phyloP scores from a whole-genome alignment of 78 protist species.

The Cavenderia fasciculata region DNA sequence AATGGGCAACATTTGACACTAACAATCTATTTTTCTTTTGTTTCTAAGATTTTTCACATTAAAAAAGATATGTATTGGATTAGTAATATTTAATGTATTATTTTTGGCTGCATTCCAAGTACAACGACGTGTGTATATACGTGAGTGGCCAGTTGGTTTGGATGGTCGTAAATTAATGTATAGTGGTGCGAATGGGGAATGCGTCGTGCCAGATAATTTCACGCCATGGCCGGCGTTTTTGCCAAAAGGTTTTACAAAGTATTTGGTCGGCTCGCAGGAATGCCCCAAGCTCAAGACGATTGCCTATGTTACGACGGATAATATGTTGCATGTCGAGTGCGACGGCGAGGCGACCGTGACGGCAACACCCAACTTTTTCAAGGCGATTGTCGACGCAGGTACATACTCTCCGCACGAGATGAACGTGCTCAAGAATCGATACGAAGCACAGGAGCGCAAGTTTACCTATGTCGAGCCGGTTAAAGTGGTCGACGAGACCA shows the following conservation, averaged over 20 bases:
- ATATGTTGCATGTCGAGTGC: conserved; percentile 24
- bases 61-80: conserved; percentile 9
- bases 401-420: neutral
- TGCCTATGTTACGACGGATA: conserved; percentile 1
- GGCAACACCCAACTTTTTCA: conserved; percentile 30
- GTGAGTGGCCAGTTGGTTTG: conserved; percentile 55
- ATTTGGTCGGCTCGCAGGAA: conserved; percentile 14
- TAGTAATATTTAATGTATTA: neutral
- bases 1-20: neutral
- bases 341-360: neutral
- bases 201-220: neutral
- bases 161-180: conserved; percentile 25
- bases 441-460: neutral
- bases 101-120: conserved; percentile 6
- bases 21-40: neutral
- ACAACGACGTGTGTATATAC: neutral
- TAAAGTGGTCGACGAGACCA: conserved; percentile 33
- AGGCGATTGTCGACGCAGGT: neutral
- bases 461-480: neutral
- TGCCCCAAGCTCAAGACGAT: conserved; percentile 16
- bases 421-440: neutral
- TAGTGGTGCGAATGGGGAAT: conserved; percentile 13
- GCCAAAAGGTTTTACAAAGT: conserved; percentile 19
- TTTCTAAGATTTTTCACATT: conserved; percentile 28
- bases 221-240: conserved; percentile 48